phyloP scores from a whole-genome alignment of 208 protist genomes.

The Vickermania ingenoplastis region DNA sequence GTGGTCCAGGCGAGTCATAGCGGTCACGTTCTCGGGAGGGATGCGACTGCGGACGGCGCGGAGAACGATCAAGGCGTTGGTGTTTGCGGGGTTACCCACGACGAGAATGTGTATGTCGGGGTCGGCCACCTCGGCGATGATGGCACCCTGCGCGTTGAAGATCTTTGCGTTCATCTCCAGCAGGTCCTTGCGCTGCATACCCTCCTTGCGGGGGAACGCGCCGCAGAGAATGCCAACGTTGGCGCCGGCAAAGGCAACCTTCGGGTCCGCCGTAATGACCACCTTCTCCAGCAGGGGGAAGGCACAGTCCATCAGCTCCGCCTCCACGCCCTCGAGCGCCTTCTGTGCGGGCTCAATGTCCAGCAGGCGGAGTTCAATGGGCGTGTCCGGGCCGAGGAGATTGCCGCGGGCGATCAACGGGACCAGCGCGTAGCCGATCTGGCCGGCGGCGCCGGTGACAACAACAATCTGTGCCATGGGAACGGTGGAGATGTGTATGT shows the following conservation, averaged over 20 bases:
- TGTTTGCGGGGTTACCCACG: slow-evolving; percentile 98
- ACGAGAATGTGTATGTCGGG: slow-evolving; percentile 81
- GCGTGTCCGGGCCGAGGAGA: slow-evolving; percentile 84
- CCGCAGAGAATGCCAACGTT: slow-evolving; percentile 85
- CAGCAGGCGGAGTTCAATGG: slow-evolving; percentile 89
- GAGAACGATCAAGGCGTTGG: slow-evolving; percentile 93
- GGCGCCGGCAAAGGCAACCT: slow-evolving; percentile 74
- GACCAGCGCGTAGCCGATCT: slow-evolving; percentile 92
- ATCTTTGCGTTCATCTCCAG: slow-evolving; percentile 93
- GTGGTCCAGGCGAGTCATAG: slow-evolving; percentile 95
- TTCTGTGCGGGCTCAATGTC: slow-evolving; percentile 77
- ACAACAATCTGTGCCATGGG: slow-evolving; percentile 45
- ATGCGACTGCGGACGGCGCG: slow-evolving; percentile 45
- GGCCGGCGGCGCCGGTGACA: slow-evolving; percentile 93
- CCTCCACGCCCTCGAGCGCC: slow-evolving; percentile 74
- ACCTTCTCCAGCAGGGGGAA: slow-evolving; percentile 86
- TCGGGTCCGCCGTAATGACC: slow-evolving; percentile 50
- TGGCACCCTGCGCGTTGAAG: slow-evolving; percentile 90
- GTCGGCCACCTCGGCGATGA: slow-evolving; percentile 79
- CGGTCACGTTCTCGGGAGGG: slow-evolving; percentile 86
- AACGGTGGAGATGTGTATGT: no score
- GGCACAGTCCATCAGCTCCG: slow-evolving; percentile 92
- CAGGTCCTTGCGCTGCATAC: slow-evolving; percentile 96
- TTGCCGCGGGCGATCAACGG: slow-evolving; percentile 89
- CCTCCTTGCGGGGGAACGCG: slow-evolving; percentile 78